Percentiles rank a stretch among this genome's conserved stretches.
phyloP scores from a whole-genome alignment of 805 yeast genomes.

The Maudiozyma barnettii region DNA sequence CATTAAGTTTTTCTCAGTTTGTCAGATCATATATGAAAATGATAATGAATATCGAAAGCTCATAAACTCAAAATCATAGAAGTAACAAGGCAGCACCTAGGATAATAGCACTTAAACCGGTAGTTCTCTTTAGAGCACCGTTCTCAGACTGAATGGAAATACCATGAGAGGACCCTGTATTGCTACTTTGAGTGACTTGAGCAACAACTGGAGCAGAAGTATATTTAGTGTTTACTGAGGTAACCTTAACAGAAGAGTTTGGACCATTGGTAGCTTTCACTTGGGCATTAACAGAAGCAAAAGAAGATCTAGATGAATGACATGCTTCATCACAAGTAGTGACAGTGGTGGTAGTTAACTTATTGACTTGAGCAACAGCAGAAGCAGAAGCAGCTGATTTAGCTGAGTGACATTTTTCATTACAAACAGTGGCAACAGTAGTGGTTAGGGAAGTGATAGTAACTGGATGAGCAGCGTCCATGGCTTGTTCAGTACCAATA shows the following conservation, averaged over 20 bases:
- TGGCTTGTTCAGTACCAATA: background rate
- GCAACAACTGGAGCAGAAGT: background rate
- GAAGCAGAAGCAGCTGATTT: conserved; percentile 3
- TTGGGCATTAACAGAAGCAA: background rate
- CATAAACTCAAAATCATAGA: background rate
- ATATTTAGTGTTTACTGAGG: background rate
- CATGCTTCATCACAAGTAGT: conserved; percentile 1
- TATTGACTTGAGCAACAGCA: background rate
- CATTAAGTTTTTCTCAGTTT: background rate
- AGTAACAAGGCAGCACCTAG: conserved; percentile 8
- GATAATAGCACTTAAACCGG: conserved; percentile 7
- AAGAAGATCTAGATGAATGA: conserved; percentile 1
- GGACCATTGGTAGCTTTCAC: background rate
- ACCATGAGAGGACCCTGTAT: conserved; percentile 1
- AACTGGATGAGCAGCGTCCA: background rate
- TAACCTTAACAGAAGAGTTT: background rate
- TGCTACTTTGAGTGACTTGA: conserved; percentile 1
- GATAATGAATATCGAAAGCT: background rate
- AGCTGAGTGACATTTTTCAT: conserved; percentile 7
- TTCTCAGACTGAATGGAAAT: conserved; percentile 7
- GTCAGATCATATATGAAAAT: background rate
- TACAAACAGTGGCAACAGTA: conserved; percentile 7
- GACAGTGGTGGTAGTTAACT: background rate
- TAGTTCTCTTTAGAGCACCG: conserved; percentile 5
- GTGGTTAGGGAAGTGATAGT: background rate